Evolutionary conservation across 331 rosid species (phyloP).

Genomic region (Phaseolus coccineus): DNA sequence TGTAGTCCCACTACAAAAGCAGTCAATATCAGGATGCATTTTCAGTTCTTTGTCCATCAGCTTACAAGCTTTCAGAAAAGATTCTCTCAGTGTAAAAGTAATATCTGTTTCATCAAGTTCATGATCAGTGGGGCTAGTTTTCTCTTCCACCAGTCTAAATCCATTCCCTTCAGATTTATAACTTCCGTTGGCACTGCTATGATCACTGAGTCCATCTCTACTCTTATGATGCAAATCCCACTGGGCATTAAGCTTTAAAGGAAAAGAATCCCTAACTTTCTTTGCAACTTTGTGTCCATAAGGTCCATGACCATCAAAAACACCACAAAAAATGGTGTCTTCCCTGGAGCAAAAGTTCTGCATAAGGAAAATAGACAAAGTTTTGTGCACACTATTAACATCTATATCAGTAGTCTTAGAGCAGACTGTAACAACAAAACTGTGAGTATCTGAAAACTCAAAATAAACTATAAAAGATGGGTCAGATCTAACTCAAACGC

Average conservation of each 20-base stretch:
- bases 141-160: conserved; percentile 39
- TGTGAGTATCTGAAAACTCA: conserved; percentile 4
- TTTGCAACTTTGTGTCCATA: conserved; percentile 79
- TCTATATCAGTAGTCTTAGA: conserved; percentile 14
- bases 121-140: conserved; percentile 29
- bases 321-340: conserved; percentile 76
- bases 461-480: not conserved
- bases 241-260: conserved; percentile 66
- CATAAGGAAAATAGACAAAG: not conserved
- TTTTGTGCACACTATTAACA: conserved; percentile 13
- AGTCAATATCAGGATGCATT: conserved; percentile 69
- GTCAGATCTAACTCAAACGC: not conserved
- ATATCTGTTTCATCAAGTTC: conserved; percentile 47
- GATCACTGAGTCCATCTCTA: conserved; percentile 39
- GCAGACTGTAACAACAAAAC: conserved; percentile 9
- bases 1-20: conserved; percentile 87
- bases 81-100: conserved; percentile 58
- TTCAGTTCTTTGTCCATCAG: conserved; percentile 85
- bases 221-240: conserved; percentile 55
- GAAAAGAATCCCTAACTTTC: conserved; percentile 80
- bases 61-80: conserved; percentile 69
- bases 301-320: conserved; percentile 94
- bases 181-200: conserved; percentile 46
- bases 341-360: conserved; percentile 74
- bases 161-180: conserved; percentile 46